Evolutionary conservation across 2,329 filamentous ascomycete genomes (phyloP).

Genomic region (Epichloe festucae): DNA sequence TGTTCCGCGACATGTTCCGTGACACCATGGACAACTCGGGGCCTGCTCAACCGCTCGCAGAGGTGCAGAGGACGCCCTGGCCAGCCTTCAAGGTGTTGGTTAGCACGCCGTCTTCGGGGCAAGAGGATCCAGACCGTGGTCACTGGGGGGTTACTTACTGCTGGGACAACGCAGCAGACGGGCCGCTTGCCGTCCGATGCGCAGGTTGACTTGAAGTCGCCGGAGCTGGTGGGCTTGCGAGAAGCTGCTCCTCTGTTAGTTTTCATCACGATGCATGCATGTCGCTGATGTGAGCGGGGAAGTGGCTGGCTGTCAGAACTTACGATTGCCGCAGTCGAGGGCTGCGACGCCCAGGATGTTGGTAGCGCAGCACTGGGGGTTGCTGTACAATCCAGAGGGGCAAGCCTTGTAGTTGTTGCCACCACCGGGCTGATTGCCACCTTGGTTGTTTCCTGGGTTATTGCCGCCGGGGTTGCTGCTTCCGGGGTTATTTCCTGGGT

Average conservation of each 20-base stretch:
- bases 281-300: neutral
- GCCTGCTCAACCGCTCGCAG: neutral
- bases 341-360: slow-evolving; percentile 3
- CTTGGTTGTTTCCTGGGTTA: neutral
- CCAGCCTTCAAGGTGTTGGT: neutral
- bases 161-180: slow-evolving; percentile 8
- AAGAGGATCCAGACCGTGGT: neutral
- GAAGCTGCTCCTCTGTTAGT: slow-evolving; percentile 1
- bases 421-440: neutral
- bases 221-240: neutral
- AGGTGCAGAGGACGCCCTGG: slow-evolving; percentile 1
- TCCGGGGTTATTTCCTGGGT: neutral
- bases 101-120: neutral
- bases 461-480: no score
- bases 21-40: neutral
- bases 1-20: neutral
- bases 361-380: slow-evolving; percentile 7
- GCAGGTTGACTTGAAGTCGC: slow-evolving; percentile 5
- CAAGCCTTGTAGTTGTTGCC: neutral
- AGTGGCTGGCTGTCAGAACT: neutral
- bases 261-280: neutral
- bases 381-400: slow-evolving; percentile 4
- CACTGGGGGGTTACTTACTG: slow-evolving; percentile 2
- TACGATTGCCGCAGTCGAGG: slow-evolving; percentile 7
- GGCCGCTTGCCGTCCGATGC: neutral